phyloP scores from a whole-genome alignment of 2,329 filamentous ascomycete genomes.

The Escovopsis weberi region DNA sequence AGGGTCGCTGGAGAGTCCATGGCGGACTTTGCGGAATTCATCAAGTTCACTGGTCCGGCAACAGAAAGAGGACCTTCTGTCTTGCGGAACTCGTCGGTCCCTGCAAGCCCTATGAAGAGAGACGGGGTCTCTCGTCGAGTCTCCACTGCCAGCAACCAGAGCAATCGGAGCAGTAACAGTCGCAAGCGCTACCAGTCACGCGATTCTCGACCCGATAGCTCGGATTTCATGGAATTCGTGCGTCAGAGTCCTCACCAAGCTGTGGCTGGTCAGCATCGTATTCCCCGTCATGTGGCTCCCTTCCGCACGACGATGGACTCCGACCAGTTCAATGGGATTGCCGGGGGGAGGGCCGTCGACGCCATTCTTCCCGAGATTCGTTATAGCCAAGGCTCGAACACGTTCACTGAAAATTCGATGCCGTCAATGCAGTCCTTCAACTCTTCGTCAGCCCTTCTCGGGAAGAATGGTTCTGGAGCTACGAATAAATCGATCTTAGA shows the following conservation, averaged over 20 bases:
- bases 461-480: conserved; percentile 21
- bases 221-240: conserved; percentile 91
- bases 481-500: conserved; percentile 29
- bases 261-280: conserved; percentile 51
- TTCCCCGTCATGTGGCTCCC: conserved; percentile 69
- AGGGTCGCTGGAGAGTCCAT: conserved; percentile 56
- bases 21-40: conserved; percentile 77
- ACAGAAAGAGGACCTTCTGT: conserved; percentile 24
- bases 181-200: conserved; percentile 49
- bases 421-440: conserved; percentile 50
- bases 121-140: conserved; percentile 25
- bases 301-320: conserved; percentile 79
- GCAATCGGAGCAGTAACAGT: conserved; percentile 17
- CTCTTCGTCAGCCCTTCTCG: conserved; percentile 57
- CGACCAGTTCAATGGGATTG: conserved; percentile 49
- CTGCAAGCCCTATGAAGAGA: conserved; percentile 18
- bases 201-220: conserved; percentile 50
- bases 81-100: conserved; percentile 19
- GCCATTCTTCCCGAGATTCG: conserved; percentile 41
- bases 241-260: conserved; percentile 61
- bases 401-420: conserved; percentile 42
- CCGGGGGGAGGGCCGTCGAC: conserved; percentile 42
- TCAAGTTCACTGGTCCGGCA: conserved; percentile 68
- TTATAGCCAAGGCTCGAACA: conserved; percentile 41
- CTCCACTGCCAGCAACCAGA: conserved; percentile 27